Conservation (phyloP, 306 rosid species). For the Calophaca sinica region DNA sequence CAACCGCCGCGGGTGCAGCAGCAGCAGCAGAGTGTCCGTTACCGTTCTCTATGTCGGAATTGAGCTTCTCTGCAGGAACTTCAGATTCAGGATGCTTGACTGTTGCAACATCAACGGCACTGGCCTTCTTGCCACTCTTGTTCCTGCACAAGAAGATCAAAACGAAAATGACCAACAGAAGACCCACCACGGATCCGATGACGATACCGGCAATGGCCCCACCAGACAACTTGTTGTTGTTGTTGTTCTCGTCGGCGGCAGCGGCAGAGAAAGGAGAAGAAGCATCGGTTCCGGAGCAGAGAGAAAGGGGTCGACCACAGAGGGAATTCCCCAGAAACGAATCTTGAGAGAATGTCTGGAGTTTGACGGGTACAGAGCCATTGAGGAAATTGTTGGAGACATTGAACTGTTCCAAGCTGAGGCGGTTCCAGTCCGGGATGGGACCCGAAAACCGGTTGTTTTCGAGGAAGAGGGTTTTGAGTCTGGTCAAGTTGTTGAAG, state of each 20-base stretch:
- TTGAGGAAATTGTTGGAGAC: constrained; percentile 66
- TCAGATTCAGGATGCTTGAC: constrained; percentile 51
- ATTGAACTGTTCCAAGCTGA: constrained; percentile 61
- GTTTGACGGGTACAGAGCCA: constrained; percentile 61
- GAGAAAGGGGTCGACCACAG: constrained; percentile 64
- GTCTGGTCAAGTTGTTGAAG: constrained; percentile 50
- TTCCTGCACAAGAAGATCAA: constrained; percentile 56
- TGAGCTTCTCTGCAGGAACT: constrained; percentile 45
- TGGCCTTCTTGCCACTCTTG: constrained; percentile 55
- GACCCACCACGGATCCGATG: constrained; percentile 59
- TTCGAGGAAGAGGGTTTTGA: constrained; percentile 61
- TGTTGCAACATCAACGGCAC: constrained; percentile 52
- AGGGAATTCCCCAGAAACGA: constrained; percentile 68
- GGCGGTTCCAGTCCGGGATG: constrained; percentile 44
- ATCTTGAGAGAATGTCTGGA: constrained; percentile 48
- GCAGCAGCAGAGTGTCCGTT: constrained; percentile 49
- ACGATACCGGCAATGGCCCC: constrained; percentile 72
- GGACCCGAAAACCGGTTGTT: constrained; percentile 56
- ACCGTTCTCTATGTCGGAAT: constrained; percentile 55
- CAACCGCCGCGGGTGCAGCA: constrained; percentile 18
- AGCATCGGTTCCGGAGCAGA: constrained; percentile 49
- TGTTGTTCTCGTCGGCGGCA: neutral
- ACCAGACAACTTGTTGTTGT: constrained; percentile 41
- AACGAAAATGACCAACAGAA: constrained; percentile 48
- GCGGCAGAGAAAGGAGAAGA: constrained; percentile 27